Evolutionary conservation across 495 filamentous ascomycete species (phyloP).

Genomic region (Podospora comata): DNA sequence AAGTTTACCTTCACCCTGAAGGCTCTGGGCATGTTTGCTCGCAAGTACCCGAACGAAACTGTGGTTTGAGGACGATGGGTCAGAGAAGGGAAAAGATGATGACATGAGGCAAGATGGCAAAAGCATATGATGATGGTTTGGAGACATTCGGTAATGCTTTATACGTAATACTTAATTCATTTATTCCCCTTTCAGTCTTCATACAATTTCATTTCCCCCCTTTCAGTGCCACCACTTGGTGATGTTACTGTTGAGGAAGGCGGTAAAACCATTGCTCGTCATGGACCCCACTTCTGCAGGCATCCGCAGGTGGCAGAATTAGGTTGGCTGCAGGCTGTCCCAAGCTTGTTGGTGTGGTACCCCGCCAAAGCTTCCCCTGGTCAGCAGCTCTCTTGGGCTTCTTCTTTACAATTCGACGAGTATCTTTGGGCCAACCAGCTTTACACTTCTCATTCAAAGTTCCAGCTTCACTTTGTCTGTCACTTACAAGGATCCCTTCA

Average conservation of each 20-base stretch:
- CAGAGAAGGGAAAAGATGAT: background rate
- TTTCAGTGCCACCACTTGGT: background rate
- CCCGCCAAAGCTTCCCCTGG: slow-evolving; percentile 14
- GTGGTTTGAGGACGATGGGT: slow-evolving; percentile 29
- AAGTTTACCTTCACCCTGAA: slow-evolving; percentile 96
- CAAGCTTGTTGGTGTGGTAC: background rate
- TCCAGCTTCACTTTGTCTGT: background rate
- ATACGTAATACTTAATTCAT: background rate
- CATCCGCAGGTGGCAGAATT: slow-evolving; percentile 15
- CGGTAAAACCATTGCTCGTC: slow-evolving; percentile 13
- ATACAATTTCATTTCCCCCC: background rate
- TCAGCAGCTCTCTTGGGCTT: background rate
- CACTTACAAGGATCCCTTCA: background rate
- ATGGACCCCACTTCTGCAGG: background rate
- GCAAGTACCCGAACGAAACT: slow-evolving; percentile 64
- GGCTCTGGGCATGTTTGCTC: slow-evolving; percentile 84
- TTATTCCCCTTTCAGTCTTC: background rate
- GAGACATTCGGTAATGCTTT: background rate
- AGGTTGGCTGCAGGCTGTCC: background rate
- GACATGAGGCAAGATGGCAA: background rate
- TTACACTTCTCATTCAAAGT: too few relatives aligned
- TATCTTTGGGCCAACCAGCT: slow-evolving; percentile 1
- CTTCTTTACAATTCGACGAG: slow-evolving; percentile 16
- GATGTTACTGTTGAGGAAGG: background rate
- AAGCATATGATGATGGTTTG: background rate